A percentile compares a stretch with the other conserved stretches of the same genome.
Conservation (phyloP, 2,329 filamentous ascomycete species). For the Aspergillus sp. region DNA sequence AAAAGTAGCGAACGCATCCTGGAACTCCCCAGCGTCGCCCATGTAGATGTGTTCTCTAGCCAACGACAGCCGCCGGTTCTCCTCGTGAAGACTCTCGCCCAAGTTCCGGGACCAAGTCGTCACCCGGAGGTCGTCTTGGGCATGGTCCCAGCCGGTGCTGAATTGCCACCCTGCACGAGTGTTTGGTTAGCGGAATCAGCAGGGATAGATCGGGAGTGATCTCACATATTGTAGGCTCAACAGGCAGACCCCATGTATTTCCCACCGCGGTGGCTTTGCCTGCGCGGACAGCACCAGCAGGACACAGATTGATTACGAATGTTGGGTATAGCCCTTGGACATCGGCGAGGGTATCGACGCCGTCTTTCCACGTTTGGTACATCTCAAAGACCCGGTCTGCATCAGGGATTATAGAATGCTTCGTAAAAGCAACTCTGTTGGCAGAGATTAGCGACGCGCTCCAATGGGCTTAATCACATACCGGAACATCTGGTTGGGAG, state of each 20-base stretch:
- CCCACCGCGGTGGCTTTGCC: constrained; percentile 39
- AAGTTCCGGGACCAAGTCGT: constrained; percentile 32
- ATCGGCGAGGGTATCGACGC: constrained; percentile 34
- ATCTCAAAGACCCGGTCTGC: constrained; percentile 31
- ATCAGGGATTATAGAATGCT: constrained; percentile 40
- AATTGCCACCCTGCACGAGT: constrained; percentile 37
- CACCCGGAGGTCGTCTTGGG: constrained; percentile 38
- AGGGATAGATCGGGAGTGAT: not conserved
- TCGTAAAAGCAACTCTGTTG: constrained; percentile 25
- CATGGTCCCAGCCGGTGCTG: constrained; percentile 38
- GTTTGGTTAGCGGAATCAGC: not conserved
- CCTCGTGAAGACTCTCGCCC: constrained; percentile 29
- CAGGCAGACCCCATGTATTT: constrained; percentile 40
- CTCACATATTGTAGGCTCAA: constrained; percentile 33
- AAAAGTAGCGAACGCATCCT: constrained; percentile 37
- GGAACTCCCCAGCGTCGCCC: constrained; percentile 39
- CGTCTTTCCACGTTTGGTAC: constrained; percentile 35
- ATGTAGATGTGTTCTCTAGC: constrained; percentile 39
- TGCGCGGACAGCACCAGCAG: constrained; percentile 27
- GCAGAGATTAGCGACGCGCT: too few species aligned
- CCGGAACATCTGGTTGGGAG: constrained; percentile 39
- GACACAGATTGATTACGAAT: constrained; percentile 35
- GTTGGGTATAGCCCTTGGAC: constrained; percentile 40
- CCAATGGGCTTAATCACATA: constrained; percentile 3
- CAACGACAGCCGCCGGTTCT: constrained; percentile 32